Base-by-base conservation (phyloP, 2,329 filamentous ascomycete genomes). In the Aspergillus carbonarius region DNA sequence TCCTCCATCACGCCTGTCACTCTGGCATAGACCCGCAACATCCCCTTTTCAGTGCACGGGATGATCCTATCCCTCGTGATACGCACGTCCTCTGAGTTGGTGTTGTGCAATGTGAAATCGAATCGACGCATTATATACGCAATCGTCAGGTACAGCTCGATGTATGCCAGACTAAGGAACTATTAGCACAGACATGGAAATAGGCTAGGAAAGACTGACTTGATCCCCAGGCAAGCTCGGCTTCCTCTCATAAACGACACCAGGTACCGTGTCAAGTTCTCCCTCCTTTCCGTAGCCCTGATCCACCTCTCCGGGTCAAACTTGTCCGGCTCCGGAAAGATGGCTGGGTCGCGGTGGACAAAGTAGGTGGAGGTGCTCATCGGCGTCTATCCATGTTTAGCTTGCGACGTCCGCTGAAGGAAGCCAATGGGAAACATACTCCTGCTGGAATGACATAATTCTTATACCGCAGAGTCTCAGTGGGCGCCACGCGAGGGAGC, bases 331-430 rank as follows among this genome's bases (percentile, higher is more conserved):
- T 70, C 54, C 1, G 67, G 63, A 51, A 69, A 72, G 20, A 70
- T 64, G 8, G 46, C 49, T 2, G 66, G 64, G 23, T 71, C 59
- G 15, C 52, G 60, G 7, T 66, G 60, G 35, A 73, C 59, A 39
- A 70, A 62, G 34, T 71, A 70, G 13, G 66, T 65, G 0, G 74
- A 71, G 65, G 73, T 73, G 47, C 71, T 67, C 2, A 79, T 66
- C 0, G 75, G 70, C 0, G 66, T 68, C 67, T 69, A 39, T n/a
- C 2, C 66, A 23, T 17, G 9, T 8, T 54, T 34, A 44, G 49
- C 18, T 32, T 27, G 2, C 23, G 49, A 20, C 20, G 34, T 17
- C 5, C 2, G 17, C 32, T 1, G 27, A 18, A 9, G n/a, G 34
- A 20, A 1, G 32, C 5, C 5, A 2, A 15, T 37, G 2, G 17